Conservation (phyloP, 1,284 basidiomycete genomes). For the Thecaphora thlaspeos region DNA sequence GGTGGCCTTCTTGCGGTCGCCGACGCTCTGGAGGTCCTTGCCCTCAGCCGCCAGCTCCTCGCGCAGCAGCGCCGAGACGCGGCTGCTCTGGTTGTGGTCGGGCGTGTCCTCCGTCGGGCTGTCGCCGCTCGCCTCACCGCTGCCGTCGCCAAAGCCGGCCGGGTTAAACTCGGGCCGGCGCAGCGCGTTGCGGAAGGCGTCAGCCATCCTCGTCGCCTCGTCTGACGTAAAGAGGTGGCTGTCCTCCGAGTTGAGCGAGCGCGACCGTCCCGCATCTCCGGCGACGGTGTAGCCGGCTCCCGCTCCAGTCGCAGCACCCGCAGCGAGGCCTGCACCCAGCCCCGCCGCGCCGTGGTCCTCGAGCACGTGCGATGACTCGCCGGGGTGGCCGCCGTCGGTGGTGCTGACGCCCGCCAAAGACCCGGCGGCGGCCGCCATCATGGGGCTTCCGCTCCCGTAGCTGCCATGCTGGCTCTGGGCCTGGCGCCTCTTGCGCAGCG, state of each 20-base stretch:
- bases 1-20: constrained; percentile 39
- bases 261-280: constrained; percentile 15
- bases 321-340: constrained; percentile 3
- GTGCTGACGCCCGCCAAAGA: constrained; percentile 19
- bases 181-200: constrained; percentile 43
- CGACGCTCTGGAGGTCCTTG: constrained; percentile 31
- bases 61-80: constrained; percentile 21
- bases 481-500: constrained; percentile 25
- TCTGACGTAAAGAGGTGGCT: constrained; percentile 39
- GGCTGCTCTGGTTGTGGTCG: constrained; percentile 5
- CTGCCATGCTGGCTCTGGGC: constrained; percentile 20
- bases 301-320: constrained; percentile 2
- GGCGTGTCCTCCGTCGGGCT: constrained; percentile 14
- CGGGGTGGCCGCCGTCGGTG: constrained; percentile 11
- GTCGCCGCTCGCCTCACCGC: constrained; percentile 16
- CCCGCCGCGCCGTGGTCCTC: constrained; percentile 7
- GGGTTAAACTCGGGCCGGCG: constrained; percentile 36
- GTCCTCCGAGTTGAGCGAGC: constrained; percentile 22
- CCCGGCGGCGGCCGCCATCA: constrained; percentile 35
- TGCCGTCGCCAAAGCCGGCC: constrained; percentile 14
- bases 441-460: constrained; percentile 33
- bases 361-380: constrained; percentile 33
- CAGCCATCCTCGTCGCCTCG: constrained; percentile 44
- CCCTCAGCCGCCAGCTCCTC: constrained; percentile 44
- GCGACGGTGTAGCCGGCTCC: constrained; percentile 12